phyloP scores from a whole-genome alignment of 2,329 filamentous ascomycete genomes.

The Ceratocystiopsis sp. region DNA sequence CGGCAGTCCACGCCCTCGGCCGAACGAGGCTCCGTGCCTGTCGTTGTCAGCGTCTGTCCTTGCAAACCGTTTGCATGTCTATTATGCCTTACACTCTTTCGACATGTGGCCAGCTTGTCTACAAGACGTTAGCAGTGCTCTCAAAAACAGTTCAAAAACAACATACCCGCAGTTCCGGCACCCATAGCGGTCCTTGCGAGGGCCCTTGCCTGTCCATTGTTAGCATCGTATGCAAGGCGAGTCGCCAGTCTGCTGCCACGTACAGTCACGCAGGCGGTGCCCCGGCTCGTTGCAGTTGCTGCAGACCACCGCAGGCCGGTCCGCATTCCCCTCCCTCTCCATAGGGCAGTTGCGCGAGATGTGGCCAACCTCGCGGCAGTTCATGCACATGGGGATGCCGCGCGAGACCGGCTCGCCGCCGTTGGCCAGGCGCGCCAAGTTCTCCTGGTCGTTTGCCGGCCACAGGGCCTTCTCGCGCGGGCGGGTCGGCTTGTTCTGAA shows the following conservation, averaged over 20 bases:
- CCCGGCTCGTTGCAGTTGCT: conserved; percentile 46
- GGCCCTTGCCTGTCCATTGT: conserved; percentile 29
- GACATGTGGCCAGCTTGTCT: conserved; percentile 33
- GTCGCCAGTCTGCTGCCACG: conserved; percentile 14
- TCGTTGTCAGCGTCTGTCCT: conserved; percentile 19
- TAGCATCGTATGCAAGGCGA: too few species aligned
- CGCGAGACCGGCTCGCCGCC: conserved; percentile 47
- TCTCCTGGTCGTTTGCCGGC: conserved; percentile 41
- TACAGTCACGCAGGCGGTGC: conserved; percentile 54
- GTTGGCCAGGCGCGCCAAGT: conserved; percentile 44
- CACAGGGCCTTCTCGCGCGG: conserved; percentile 42
- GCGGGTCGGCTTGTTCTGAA: conserved; percentile 37
- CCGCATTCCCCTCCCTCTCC: conserved; percentile 32
- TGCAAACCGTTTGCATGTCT: neutral
- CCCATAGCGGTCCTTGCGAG: conserved; percentile 44
- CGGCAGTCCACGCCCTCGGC: conserved; percentile 47
- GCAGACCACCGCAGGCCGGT: conserved; percentile 34
- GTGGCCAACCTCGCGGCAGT: conserved; percentile 50
- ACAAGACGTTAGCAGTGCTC: neutral
- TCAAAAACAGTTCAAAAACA: neutral
- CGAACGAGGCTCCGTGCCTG: conserved; percentile 38
- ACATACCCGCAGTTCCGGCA: conserved; percentile 50
- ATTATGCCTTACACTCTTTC: conserved; percentile 29
- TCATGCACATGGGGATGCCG: conserved; percentile 41
- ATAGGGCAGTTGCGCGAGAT: conserved; percentile 39